A percentile compares a stretch with the other conserved stretches of the same genome.
Conservation (phyloP, 1,284 basidiomycete genomes). For the Sanguinoderma infundibulare region DNA sequence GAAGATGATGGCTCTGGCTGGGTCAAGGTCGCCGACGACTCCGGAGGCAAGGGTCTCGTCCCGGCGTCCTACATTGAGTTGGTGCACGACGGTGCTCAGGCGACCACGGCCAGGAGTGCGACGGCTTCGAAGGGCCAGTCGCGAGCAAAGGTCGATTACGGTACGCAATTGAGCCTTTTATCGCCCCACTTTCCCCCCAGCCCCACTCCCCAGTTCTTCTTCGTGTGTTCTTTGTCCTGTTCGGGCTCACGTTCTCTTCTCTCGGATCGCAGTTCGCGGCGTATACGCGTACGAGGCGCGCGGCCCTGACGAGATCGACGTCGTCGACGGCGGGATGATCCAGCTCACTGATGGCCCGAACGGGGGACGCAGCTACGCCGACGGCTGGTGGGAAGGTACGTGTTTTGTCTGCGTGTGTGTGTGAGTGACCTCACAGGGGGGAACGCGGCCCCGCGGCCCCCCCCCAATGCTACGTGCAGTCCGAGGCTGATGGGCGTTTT, state of each 20-base stretch:
- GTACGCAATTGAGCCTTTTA: conserved; percentile 35
- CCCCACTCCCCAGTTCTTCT: conserved; percentile 8
- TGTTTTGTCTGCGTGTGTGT: conserved; percentile 7
- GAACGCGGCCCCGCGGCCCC: not conserved
- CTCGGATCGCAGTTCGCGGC: conserved; percentile 56
- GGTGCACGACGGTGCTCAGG: conserved; percentile 32
- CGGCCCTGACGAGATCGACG: conserved; percentile 69
- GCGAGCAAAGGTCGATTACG: conserved; percentile 48
- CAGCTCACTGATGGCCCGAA: conserved; percentile 63
- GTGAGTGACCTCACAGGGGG: no score
- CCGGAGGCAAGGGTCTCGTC: conserved; percentile 70
- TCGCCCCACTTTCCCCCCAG: not conserved
- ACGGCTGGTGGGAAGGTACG: conserved; percentile 85
- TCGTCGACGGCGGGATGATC: conserved; percentile 64
- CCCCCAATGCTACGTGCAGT: not conserved
- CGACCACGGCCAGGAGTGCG: conserved; percentile 8
- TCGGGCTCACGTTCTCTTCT: conserved; percentile 1
- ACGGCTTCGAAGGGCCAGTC: conserved; percentile 17
- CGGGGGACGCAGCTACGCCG: conserved; percentile 68
- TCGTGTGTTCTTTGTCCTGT: not conserved
- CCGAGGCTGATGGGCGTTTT: conserved; percentile 15
- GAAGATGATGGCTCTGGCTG: conserved; percentile 85
- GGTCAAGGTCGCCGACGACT: conserved; percentile 72
- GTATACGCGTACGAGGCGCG: conserved; percentile 73
- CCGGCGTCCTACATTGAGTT: conserved; percentile 76